Percentiles rank a stretch among this genome's conserved stretches.
phyloP scores from a whole-genome alignment of 305 asterid genomes.

The Lippia alba region DNA sequence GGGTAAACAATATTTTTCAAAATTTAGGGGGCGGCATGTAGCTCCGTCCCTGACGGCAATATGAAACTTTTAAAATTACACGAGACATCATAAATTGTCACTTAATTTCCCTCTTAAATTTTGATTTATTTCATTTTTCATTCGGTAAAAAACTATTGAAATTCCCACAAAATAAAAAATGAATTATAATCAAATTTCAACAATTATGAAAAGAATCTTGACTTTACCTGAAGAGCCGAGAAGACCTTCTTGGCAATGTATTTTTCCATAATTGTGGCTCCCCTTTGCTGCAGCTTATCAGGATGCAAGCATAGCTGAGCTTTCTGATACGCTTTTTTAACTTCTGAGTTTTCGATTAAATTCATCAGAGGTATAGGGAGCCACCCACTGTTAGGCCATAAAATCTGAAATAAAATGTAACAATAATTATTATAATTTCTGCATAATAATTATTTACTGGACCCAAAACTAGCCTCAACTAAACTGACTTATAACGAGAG shows the following conservation, averaged over 20 bases:
- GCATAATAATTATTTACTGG: too few species aligned
- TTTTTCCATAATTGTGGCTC: conserved; percentile 61
- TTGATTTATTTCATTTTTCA: too few species aligned
- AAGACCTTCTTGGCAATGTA: conserved; percentile 67
- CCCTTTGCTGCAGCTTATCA: conserved; percentile 78
- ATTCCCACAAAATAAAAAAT: too few species aligned
- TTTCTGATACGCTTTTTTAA: conserved; percentile 76
- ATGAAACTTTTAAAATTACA: too few species aligned
- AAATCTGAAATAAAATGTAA: conserved; percentile 44
- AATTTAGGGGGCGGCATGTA: too few species aligned
- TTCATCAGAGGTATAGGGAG: conserved; percentile 44
- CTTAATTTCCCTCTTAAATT: too few species aligned
- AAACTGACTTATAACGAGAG: too few species aligned
- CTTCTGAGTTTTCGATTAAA: conserved; percentile 55
- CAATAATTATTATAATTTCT: too few species aligned
- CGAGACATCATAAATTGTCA: background rate
- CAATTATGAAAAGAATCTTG: background rate
- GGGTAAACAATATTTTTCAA: too few species aligned
- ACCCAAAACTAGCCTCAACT: too few species aligned
- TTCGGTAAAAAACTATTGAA: too few species aligned
- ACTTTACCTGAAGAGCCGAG: conserved; percentile 57
- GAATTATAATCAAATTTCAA: background rate
- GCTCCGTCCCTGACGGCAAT: too few species aligned
- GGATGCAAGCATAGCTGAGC: conserved; percentile 72
- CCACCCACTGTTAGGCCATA: conserved; percentile 75